Percentiles rank a stretch among this genome's conserved stretches.
phyloP scores from a whole-genome alignment of 2,329 filamentous ascomycete species.

The Fusarium proliferatum region DNA sequence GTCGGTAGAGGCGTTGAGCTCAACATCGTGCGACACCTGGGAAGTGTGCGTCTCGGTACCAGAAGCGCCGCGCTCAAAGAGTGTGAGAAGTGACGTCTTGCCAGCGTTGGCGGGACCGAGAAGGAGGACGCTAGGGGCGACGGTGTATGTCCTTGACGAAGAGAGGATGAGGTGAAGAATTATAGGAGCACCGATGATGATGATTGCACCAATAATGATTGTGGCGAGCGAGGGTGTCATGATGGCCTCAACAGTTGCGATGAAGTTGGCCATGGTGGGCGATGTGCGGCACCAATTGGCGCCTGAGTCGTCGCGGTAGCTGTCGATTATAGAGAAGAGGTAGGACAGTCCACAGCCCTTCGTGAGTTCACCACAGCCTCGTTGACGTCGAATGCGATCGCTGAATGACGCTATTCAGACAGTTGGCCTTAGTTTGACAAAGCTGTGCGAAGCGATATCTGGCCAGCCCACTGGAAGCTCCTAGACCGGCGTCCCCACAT shows the following conservation, averaged over 20 bases:
- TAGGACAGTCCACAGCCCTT: background rate
- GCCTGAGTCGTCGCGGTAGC: background rate
- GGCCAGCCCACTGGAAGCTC: constrained; percentile 34
- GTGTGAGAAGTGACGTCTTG: constrained; percentile 88
- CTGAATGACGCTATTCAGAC: background rate
- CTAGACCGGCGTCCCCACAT: constrained; percentile 24
- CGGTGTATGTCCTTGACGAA: constrained; percentile 71
- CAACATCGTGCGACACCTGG: constrained; percentile 61
- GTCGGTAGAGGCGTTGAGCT: constrained; percentile 65
- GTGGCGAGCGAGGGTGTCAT: constrained; percentile 70
- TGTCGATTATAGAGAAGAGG: background rate
- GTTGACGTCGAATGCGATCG: background rate
- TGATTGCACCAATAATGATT: constrained; percentile 74
- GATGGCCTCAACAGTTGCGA: constrained; percentile 60
- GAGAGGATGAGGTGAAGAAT: constrained; percentile 82
- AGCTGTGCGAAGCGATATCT: constrained; percentile 34
- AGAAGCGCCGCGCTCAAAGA: constrained; percentile 68
- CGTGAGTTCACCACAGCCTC: background rate
- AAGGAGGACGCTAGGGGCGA: constrained; percentile 81
- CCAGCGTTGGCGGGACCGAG: constrained; percentile 84
- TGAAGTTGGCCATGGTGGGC: constrained; percentile 53
- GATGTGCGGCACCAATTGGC: constrained; percentile 27
- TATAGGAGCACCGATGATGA: constrained; percentile 79
- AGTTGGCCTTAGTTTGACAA: constrained; percentile 3
- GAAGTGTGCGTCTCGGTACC: constrained; percentile 65